A percentile compares a stretch with the other conserved stretches of the same genome.
Conservation (phyloP, 1,139 yeast species). For the Nadsonia starkeyi-henricii region DNA sequence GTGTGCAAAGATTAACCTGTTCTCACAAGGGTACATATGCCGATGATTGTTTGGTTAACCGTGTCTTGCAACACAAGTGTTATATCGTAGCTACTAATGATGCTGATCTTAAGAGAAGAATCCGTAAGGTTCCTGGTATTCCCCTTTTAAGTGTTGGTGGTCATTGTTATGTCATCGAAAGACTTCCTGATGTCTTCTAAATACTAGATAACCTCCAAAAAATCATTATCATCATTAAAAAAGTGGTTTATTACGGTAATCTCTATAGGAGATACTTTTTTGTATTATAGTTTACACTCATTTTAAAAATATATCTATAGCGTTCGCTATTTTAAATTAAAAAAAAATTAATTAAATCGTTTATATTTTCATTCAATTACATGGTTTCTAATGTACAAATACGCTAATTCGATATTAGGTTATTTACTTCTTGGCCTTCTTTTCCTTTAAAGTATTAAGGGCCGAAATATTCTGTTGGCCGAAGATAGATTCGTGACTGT, state of each 20-base stretch:
- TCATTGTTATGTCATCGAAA: slow-evolving; percentile 80
- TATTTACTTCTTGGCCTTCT: neutral
- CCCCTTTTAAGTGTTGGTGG: slow-evolving; percentile 95
- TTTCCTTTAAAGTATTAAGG: slow-evolving; percentile 41
- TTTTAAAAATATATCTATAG: neutral
- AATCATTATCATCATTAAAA: too few relatives aligned
- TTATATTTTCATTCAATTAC: too few relatives aligned
- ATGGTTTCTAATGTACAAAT: neutral
- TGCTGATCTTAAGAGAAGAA: slow-evolving; percentile 90
- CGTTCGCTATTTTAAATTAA: too few relatives aligned
- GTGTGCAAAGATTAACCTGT: slow-evolving; percentile 76
- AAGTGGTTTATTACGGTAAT: too few relatives aligned
- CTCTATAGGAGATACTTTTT: neutral
- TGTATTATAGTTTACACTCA: neutral
- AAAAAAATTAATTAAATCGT: too few relatives aligned
- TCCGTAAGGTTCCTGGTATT: slow-evolving; percentile 92
- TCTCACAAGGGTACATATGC: slow-evolving; percentile 95
- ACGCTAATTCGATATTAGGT: neutral
- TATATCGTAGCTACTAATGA: slow-evolving; percentile 95
- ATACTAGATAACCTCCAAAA: neutral
- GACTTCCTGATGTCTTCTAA: slow-evolving; percentile 86
- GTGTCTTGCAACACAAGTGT: slow-evolving; percentile 93
- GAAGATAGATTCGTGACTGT: slow-evolving; percentile 52
- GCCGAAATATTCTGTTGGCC: slow-evolving; percentile 65
- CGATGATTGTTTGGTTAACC: slow-evolving; percentile 87